A percentile compares a stretch with the other conserved stretches of the same genome.
Evolutionary conservation across 805 yeast species (phyloP).

Genomic region (Candida coleopterorum): DNA sequence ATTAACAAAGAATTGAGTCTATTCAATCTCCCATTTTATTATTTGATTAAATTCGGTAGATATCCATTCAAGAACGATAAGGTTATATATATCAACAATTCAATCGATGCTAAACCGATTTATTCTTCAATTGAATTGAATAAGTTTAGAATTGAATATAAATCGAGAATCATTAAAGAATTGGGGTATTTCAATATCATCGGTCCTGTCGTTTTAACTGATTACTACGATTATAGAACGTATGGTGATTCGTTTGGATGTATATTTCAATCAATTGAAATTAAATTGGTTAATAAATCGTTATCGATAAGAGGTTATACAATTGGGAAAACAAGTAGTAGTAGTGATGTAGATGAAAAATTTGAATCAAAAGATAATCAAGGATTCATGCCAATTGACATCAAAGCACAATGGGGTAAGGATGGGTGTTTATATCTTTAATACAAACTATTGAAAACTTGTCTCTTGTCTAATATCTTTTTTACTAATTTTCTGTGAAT

Average conservation of each 20-base stretch:
- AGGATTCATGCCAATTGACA: conserved; percentile 41
- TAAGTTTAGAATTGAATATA: not conserved
- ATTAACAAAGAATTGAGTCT: not conserved
- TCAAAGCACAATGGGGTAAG: conserved; percentile 57
- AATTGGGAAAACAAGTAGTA: conserved; percentile 63
- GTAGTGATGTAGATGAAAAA: conserved; percentile 20
- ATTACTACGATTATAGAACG: conserved; percentile 57
- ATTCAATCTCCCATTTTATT: not conserved
- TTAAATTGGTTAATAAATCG: conserved; percentile 52
- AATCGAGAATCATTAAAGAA: conserved; percentile 51
- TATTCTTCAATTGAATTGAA: not conserved
- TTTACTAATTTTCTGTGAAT: too few relatives aligned
- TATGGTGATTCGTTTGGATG: conserved; percentile 50
- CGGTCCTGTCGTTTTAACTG: conserved; percentile 59
- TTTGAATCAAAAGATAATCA: conserved; percentile 14
- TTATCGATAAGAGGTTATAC: conserved; percentile 61
- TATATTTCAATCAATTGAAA: conserved; percentile 54
- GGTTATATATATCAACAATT: conserved; percentile 7
- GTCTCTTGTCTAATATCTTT: too few relatives aligned
- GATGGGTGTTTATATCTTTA: conserved; percentile 67
- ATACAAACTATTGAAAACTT: too few relatives aligned
- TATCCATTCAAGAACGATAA: conserved; percentile 2
- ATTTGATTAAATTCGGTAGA: not conserved
- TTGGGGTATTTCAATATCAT: conserved; percentile 38
- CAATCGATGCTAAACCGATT: not conserved